phyloP scores from a whole-genome alignment of 106 monocot species.

The Allium cepa region DNA sequence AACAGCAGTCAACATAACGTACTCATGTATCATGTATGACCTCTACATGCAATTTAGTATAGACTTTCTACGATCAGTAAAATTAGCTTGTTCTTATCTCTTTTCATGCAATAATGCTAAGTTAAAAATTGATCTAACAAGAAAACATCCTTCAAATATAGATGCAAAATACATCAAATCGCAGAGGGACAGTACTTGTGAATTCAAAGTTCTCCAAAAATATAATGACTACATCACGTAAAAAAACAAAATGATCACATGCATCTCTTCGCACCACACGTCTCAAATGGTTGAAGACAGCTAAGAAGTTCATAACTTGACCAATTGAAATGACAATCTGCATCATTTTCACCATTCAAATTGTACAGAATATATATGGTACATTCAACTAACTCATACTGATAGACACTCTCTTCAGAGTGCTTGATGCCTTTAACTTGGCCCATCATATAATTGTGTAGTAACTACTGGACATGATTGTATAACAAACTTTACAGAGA shows the following conservation, averaged over 20 bases:
- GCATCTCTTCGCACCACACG: background rate
- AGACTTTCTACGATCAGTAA: no score
- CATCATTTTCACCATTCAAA: slow-evolving; percentile 1
- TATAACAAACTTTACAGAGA: background rate
- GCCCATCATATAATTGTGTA: background rate
- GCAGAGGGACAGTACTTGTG: slow-evolving; percentile 1
- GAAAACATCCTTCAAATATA: background rate
- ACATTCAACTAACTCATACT: background rate
- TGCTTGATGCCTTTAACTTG: background rate
- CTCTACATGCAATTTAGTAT: no score
- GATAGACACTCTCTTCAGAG: no score
- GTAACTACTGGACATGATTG: slow-evolving; percentile 4
- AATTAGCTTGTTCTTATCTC: no score
- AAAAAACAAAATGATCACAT: slow-evolving; percentile 7
- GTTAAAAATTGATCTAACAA: background rate
- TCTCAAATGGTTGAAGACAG: slow-evolving; percentile 4
- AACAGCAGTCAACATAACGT: no score
- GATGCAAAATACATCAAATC: slow-evolving; percentile 4
- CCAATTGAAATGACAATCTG: slow-evolving; percentile 3
- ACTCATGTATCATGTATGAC: no score
- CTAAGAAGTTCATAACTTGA: background rate
- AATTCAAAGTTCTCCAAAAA: no score
- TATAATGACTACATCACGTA: background rate
- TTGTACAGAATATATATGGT: background rate
- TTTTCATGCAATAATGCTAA: background rate